Evolutionary conservation across 495 filamentous ascomycete species (phyloP).

Genomic region (Talaromyces wortmannii): DNA sequence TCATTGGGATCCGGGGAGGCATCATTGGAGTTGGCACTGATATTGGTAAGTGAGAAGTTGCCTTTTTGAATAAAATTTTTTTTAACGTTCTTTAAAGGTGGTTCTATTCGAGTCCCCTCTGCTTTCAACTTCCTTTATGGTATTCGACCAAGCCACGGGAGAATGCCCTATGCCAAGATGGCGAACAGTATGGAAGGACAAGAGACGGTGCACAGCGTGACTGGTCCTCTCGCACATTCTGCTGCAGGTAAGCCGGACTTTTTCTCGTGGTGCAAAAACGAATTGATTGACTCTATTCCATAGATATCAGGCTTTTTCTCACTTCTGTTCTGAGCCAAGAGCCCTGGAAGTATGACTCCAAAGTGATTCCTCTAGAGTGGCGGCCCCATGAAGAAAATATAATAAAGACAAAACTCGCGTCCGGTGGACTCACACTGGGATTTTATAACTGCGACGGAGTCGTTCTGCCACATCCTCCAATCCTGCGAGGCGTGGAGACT

Average conservation of each 20-base stretch:
- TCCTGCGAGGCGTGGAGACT: conserved; percentile 29
- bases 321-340: conserved; percentile 20
- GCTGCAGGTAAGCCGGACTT: conserved; percentile 20
- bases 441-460: conserved; percentile 16
- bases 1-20: conserved; percentile 28
- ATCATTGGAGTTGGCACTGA: conserved; percentile 33
- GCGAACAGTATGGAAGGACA: conserved; percentile 28
- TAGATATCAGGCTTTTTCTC: conserved; percentile 26
- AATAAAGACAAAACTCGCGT: conserved; percentile 18
- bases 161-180: conserved; percentile 20
- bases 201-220: conserved; percentile 27
- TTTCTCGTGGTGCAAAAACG: too few relatives aligned
- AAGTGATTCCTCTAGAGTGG: conserved; percentile 25
- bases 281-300: conserved; percentile 4
- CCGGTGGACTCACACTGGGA: conserved; percentile 17
- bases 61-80: background rate
- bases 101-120: conserved; percentile 24
- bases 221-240: conserved; percentile 29
- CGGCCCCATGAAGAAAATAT: conserved; percentile 7
- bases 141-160: conserved; percentile 18
- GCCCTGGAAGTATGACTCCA: conserved; percentile 26
- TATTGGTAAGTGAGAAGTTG: conserved; percentile 12
- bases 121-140: conserved; percentile 25
- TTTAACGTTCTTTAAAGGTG: conserved; percentile 5
- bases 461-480: conserved; percentile 21